phyloP scores from a whole-genome alignment of 495 filamentous ascomycete genomes.

The Neurospora hispaniola region DNA sequence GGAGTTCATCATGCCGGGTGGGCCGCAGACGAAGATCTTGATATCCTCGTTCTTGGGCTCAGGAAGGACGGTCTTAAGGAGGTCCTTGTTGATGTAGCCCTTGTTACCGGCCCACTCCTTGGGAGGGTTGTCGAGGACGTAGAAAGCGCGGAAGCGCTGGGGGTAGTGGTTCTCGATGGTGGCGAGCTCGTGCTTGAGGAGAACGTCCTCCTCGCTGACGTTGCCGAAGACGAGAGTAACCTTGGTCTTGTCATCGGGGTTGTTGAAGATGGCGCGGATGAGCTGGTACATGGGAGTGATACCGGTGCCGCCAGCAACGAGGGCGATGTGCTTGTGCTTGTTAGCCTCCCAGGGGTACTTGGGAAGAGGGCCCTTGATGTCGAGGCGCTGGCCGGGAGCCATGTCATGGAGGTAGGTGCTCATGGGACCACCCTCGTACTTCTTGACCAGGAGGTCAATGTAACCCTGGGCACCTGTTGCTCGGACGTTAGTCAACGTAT shows the following conservation, averaged over 20 bases:
- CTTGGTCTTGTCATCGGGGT: conserved; percentile 93
- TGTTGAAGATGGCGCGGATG: conserved; percentile 75
- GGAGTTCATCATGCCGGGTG: conserved; percentile 86
- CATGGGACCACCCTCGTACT: conserved; percentile 86
- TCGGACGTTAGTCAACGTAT: not conserved
- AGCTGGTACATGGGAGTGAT: conserved; percentile 93
- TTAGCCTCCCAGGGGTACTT: conserved; percentile 89
- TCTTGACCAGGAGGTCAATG: conserved; percentile 85
- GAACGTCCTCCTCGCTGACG: conserved; percentile 72
- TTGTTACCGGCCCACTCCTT: conserved; percentile 63
- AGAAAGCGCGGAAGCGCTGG: conserved; percentile 85
- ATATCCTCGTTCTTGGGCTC: conserved; percentile 83
- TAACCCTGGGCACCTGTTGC: conserved; percentile 53
- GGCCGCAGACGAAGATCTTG: conserved; percentile 86
- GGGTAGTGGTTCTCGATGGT: conserved; percentile 85
- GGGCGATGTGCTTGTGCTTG: conserved; percentile 88
- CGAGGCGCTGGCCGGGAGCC: conserved; percentile 65
- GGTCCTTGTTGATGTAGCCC: conserved; percentile 76
- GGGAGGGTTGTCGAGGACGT: conserved; percentile 79
- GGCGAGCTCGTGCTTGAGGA: conserved; percentile 73
- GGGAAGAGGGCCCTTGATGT: conserved; percentile 88
- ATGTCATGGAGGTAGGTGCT: conserved; percentile 76
- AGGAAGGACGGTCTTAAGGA: conserved; percentile 84
- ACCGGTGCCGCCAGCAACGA: conserved; percentile 91
- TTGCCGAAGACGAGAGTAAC: conserved; percentile 92